phyloP scores from a whole-genome alignment of 208 protist genomes.

The Acanthamoeba lenticulata region DNA sequence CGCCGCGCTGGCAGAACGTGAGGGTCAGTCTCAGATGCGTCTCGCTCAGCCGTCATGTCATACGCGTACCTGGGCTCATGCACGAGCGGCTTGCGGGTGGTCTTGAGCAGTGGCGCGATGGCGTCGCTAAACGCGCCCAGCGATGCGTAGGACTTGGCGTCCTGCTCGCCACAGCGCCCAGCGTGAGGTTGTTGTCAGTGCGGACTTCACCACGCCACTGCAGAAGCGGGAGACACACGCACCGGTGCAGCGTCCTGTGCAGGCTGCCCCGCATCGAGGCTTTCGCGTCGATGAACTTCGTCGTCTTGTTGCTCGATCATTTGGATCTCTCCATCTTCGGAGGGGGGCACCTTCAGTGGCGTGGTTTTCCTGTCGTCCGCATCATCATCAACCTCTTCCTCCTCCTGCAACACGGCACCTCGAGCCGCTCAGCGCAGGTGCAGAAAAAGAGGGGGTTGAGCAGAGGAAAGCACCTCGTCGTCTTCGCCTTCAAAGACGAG shows the following conservation, averaged over 20 bases:
- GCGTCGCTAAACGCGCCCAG: neutral
- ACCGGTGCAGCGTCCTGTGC: neutral
- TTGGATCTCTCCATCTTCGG: neutral
- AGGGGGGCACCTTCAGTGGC: neutral
- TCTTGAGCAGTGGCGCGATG: constrained; percentile 6
- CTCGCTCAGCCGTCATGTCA: too few relatives aligned
- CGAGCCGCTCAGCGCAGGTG: neutral
- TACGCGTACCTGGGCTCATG: neutral
- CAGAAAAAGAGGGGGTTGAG: neutral
- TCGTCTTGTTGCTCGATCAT: neutral
- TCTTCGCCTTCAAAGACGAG: neutral
- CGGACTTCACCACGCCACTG: too few relatives aligned
- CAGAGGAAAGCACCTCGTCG: neutral
- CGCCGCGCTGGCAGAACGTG: neutral
- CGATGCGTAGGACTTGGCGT: neutral
- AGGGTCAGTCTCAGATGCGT: neutral
- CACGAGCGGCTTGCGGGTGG: neutral
- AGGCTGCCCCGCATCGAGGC: neutral
- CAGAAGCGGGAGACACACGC: too few relatives aligned
- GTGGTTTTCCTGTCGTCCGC: neutral
- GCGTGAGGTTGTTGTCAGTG: too few relatives aligned
- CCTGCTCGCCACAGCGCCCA: neutral
- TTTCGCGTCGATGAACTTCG: neutral
- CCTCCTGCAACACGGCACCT: neutral
- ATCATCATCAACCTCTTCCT: neutral